Evolutionary conservation across 2,329 filamentous ascomycete species (phyloP).

Genomic region (Ophiostoma himal-ulmi): DNA sequence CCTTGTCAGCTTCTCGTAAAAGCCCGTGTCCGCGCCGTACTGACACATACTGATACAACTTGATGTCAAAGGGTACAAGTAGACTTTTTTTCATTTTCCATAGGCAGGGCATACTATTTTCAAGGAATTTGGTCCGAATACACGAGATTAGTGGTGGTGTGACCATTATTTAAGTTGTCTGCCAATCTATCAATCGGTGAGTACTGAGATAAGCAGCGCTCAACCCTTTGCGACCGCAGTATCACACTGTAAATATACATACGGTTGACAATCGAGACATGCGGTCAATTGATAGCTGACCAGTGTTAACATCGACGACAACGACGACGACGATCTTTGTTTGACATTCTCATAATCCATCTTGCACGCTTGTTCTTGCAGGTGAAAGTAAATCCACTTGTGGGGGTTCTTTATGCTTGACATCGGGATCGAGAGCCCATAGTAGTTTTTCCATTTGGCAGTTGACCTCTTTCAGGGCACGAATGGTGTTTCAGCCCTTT

Average conservation of each 20-base stretch:
- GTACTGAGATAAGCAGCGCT: neutral
- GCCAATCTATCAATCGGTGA: neutral
- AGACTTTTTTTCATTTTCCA: neutral
- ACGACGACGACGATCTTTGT: neutral
- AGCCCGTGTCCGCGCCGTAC: neutral
- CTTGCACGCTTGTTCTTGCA: neutral
- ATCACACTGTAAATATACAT: neutral
- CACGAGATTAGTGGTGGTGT: neutral
- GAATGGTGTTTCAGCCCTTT: slow-evolving; percentile 8
- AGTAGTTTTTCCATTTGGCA: neutral
- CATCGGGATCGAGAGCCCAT: slow-evolving; percentile 10
- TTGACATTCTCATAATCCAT: neutral
- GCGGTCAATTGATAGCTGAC: neutral
- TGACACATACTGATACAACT: neutral
- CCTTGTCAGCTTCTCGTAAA: neutral
- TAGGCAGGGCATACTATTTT: too few species aligned
- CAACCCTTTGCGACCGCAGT: neutral
- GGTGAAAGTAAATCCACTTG: neutral
- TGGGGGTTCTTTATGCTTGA: neutral
- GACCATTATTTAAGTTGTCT: neutral
- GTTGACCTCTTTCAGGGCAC: neutral
- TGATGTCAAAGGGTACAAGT: neutral
- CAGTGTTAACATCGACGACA: neutral
- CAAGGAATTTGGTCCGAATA: neutral
- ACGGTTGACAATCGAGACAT: neutral